phyloP scores from a whole-genome alignment of 345 rosid genomes.

The Geranium brycei region DNA sequence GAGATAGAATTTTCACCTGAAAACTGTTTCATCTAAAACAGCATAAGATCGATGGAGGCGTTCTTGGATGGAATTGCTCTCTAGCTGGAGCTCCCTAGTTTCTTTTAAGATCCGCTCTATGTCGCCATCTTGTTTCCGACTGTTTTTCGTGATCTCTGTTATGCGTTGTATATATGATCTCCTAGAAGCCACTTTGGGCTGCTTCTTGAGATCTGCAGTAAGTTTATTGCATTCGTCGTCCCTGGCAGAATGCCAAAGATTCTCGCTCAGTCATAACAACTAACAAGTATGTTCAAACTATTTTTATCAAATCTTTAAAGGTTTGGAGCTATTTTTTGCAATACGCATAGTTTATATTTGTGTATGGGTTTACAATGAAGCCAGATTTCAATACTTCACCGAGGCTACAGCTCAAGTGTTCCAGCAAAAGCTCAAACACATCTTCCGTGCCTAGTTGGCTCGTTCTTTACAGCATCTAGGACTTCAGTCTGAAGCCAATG shows the following conservation, averaged over 20 bases:
- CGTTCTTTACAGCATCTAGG: too few relatives aligned
- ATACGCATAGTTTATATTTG: too few relatives aligned
- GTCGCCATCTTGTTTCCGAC: constrained; percentile 70
- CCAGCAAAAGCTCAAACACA: too few relatives aligned
- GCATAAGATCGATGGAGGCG: constrained; percentile 74
- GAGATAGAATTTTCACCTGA: constrained; percentile 31
- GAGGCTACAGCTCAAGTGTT: too few relatives aligned
- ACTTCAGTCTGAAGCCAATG: too few relatives aligned
- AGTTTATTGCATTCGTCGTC: constrained; percentile 45
- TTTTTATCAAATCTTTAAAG: neutral
- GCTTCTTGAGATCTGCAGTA: constrained; percentile 33
- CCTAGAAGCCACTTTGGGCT: constrained; percentile 38
- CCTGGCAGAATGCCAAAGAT: constrained; percentile 23
- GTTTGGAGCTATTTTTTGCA: too few relatives aligned
- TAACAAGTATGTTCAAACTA: neutral
- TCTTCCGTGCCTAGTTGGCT: too few relatives aligned
- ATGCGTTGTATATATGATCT: constrained; percentile 49
- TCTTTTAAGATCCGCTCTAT: constrained; percentile 58
- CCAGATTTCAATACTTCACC: too few relatives aligned
- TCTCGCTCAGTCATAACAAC: neutral
- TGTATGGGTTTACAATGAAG: too few relatives aligned
- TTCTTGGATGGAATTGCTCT: constrained; percentile 76
- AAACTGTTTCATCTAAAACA: constrained; percentile 62
- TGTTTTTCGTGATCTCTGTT: constrained; percentile 73
- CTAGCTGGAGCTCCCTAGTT: constrained; percentile 70